A percentile compares a stretch with the other conserved stretches of the same genome.
Evolutionary conservation across 2,329 filamentous ascomycete species (phyloP).

Genomic region (Neospermospora avenae): DNA sequence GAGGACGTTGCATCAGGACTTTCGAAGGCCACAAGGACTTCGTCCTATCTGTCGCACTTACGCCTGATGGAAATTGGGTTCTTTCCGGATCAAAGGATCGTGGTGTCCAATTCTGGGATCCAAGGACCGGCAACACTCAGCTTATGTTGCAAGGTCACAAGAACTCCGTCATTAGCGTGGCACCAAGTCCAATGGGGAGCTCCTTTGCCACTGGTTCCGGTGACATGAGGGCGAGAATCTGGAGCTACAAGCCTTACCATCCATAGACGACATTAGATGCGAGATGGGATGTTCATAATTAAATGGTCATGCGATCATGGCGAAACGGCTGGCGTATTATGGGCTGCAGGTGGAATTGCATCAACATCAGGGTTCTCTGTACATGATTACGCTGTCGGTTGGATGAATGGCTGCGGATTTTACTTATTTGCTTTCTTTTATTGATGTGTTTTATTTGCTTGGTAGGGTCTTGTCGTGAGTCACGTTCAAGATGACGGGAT

Average conservation of each 20-base stretch:
- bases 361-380: neutral
- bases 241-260: slow-evolving; percentile 64
- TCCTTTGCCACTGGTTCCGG: slow-evolving; percentile 96
- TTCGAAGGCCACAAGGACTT: slow-evolving; percentile 99
- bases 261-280: neutral
- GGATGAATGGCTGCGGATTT: neutral
- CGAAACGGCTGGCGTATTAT: slow-evolving; percentile 11
- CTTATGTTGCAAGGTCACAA: slow-evolving; percentile 99
- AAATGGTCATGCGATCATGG: slow-evolving; percentile 2
- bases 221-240: slow-evolving; percentile 96
- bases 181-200: slow-evolving; percentile 77
- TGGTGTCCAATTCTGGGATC: slow-evolving; percentile 98
- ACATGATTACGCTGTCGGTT: neutral
- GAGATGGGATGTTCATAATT: neutral
- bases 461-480: neutral
- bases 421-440: slow-evolving; percentile 3
- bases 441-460: neutral
- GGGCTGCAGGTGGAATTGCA: neutral
- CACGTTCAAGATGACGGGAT: neutral
- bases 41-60: slow-evolving; percentile 91
- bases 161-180: slow-evolving; percentile 97
- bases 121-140: slow-evolving; percentile 86
- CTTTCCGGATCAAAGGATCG: slow-evolving; percentile 96
- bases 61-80: slow-evolving; percentile 92
- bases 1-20: slow-evolving; percentile 90